These are phyloP conservation scores for Microdochium paspali DNA, from an alignment of 2,329 filamentous ascomycete species.

Conservation along the genomic window DNA sequence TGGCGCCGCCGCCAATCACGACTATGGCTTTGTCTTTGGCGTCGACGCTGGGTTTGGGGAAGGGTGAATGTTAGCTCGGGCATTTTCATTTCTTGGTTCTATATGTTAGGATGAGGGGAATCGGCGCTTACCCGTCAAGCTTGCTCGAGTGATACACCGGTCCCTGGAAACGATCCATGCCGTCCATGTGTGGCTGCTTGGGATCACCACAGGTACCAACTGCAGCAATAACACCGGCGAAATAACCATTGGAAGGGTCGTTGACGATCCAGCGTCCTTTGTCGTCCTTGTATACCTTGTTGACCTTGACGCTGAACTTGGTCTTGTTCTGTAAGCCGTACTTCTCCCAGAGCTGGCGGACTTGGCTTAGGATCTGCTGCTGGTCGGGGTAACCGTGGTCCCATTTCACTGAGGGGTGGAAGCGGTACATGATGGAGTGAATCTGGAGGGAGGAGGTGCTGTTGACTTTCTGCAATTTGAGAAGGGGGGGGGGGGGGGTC, in stretches of 20 bases:
- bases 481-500: too few relatives aligned
- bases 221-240: constrained; percentile 70
- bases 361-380: constrained; percentile 64
- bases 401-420: constrained; percentile 73
- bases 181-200: constrained; percentile 61
- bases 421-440: constrained; percentile 80
- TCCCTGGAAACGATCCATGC: constrained; percentile 65
- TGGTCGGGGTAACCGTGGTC: constrained; percentile 67
- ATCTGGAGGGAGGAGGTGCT: constrained; percentile 77
- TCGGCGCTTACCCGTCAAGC: constrained; percentile 54
- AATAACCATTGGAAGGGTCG: constrained; percentile 56
- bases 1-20: constrained; percentile 71
- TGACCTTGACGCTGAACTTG: constrained; percentile 60
- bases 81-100: too few relatives aligned
- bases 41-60: constrained; percentile 39
- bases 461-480: constrained; percentile 54
- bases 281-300: constrained; percentile 59
- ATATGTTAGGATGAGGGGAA: too few relatives aligned
- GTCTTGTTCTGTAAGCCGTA: constrained; percentile 66
- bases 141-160: constrained; percentile 66
- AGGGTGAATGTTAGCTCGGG: neutral
- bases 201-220: constrained; percentile 74
- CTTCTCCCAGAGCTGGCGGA: constrained; percentile 62
- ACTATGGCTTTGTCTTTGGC: constrained; percentile 67
- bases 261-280: constrained; percentile 72